A percentile compares a stretch with the other conserved stretches of the same genome.
Evolutionary conservation across 2,329 filamentous ascomycete genomes (phyloP).

Genomic region (Calonectria pauciramosa): DNA sequence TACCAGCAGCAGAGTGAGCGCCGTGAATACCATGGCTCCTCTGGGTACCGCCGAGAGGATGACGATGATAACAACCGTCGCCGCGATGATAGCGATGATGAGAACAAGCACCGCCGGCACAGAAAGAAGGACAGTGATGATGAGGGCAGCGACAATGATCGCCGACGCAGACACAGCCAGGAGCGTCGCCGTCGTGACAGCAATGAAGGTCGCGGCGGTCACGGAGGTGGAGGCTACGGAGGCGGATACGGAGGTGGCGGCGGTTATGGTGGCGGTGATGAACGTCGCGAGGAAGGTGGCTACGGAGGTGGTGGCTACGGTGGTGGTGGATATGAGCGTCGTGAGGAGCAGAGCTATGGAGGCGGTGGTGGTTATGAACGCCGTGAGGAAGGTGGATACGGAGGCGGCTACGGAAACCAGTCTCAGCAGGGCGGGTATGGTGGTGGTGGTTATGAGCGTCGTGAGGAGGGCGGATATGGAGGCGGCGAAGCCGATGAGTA

Average conservation of each 20-base stretch:
- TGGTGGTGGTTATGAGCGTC: constrained; percentile 36
- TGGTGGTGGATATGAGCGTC: constrained; percentile 36
- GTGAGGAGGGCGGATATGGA: constrained; percentile 42
- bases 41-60: constrained; percentile 40
- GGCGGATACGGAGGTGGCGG: constrained; percentile 29
- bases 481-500: constrained; percentile 43
- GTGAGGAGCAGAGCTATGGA: constrained; percentile 33
- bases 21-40: constrained; percentile 58
- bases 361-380: constrained; percentile 36
- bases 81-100: constrained; percentile 33
- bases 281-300: constrained; percentile 35
- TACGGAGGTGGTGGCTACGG: constrained; percentile 20
- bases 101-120: constrained; percentile 33
- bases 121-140: too few relatives aligned
- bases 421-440: not conserved
- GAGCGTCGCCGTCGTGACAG: constrained; percentile 10
- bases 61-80: constrained; percentile 40
- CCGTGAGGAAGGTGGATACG: constrained; percentile 26
- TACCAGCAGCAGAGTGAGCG: constrained; percentile 72
- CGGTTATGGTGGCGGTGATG: constrained; percentile 25
- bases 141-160: constrained; percentile 26
- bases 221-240: constrained; percentile 29
- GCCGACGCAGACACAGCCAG: not conserved
- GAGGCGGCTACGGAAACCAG: constrained; percentile 30
- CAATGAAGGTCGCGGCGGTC: constrained; percentile 14